These are phyloP conservation scores for Candida ipomoeae DNA, from an alignment of 805 yeast species.

Conservation along the genomic window DNA sequence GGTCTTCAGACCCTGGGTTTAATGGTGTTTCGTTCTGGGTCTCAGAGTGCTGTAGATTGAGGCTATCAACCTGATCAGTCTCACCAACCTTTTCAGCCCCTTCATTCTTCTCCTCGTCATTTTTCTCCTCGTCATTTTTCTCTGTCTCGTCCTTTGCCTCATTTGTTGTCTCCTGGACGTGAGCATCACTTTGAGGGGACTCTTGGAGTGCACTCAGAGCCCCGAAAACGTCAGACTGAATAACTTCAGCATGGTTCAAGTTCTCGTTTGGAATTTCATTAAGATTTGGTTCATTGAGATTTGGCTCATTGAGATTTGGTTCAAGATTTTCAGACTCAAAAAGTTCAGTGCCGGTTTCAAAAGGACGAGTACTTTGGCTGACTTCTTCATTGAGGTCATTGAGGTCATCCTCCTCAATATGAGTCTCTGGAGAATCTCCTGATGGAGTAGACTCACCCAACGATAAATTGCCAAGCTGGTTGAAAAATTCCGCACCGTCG, in stretches of 20 bases:
- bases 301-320: not conserved
- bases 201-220: not conserved
- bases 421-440: not conserved
- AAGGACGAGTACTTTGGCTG: not conserved
- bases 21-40: not conserved
- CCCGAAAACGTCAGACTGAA: not conserved
- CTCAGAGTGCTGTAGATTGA: not conserved
- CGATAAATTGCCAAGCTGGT: not conserved
- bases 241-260: not conserved
- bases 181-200: not conserved
- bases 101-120: not conserved
- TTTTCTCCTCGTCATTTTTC: not conserved
- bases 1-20: not conserved
- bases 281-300: not conserved
- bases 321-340: not conserved
- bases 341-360: not conserved
- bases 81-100: not conserved
- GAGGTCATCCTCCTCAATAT: not conserved
- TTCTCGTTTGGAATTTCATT: not conserved
- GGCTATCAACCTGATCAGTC: too few relatives aligned
- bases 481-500: not conserved
- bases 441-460: not conserved
- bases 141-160: not conserved
- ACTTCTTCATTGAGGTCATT: not conserved
- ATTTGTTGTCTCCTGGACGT: too few relatives aligned